Conservation (phyloP, 1,284 basidiomycete species). For the Pseudozyma flocculosa region DNA sequence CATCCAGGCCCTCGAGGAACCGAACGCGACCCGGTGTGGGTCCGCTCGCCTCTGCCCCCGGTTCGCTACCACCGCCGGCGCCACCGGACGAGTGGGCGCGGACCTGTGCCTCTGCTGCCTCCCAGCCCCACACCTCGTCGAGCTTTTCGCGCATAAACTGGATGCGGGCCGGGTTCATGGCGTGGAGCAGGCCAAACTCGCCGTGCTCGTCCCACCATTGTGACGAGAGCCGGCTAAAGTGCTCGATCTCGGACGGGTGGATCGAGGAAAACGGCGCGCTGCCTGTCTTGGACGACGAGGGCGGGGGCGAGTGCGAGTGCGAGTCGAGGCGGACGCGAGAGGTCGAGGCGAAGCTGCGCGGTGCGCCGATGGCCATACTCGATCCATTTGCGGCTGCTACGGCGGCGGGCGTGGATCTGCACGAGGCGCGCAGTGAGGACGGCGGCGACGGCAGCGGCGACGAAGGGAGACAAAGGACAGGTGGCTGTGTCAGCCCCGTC, state of each 20-base stretch:
- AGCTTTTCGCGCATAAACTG: slow-evolving; percentile 79
- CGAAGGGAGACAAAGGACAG: too few relatives aligned
- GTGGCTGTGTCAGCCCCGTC: too few relatives aligned
- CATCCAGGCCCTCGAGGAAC: slow-evolving; percentile 65
- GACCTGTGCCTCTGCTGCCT: slow-evolving; percentile 35
- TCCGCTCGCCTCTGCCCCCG: slow-evolving; percentile 31
- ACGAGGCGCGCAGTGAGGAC: too few relatives aligned
- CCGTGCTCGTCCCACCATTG: slow-evolving; percentile 97
- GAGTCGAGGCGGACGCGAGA: slow-evolving; percentile 17
- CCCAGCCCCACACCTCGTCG: slow-evolving; percentile 51
- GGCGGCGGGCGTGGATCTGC: too few relatives aligned
- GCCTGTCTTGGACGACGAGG: not conserved
- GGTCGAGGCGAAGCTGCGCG: not conserved
- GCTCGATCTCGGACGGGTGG: slow-evolving; percentile 64
- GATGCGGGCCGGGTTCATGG: slow-evolving; percentile 90
- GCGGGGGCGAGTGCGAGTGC: not conserved
- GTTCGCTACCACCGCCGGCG: too few relatives aligned
- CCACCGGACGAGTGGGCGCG: slow-evolving; percentile 34
- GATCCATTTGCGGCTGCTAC: too few relatives aligned
- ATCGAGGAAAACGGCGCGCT: slow-evolving; percentile 21
- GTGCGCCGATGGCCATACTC: too few relatives aligned
- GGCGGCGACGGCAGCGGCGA: too few relatives aligned
- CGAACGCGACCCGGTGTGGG: slow-evolving; percentile 54
- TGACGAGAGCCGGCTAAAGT: slow-evolving; percentile 86
- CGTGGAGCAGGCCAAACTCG: slow-evolving; percentile 85